Conservation (phyloP, 495 filamentous ascomycete species). For the Darksidea phi region DNA sequence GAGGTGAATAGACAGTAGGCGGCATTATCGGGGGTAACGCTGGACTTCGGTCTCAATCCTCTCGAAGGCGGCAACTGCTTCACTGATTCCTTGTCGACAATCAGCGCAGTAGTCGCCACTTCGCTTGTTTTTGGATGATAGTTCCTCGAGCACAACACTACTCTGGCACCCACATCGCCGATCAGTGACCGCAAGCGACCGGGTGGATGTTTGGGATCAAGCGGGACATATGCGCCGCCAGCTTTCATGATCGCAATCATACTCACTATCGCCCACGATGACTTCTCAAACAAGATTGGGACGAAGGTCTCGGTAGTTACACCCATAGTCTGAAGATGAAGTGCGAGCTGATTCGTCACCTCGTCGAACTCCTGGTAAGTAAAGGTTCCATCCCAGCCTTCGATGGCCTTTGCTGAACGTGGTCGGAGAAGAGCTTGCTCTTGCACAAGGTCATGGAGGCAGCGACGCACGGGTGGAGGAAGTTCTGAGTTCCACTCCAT, state of each 20-base stretch:
- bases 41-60: slow-evolving; percentile 15
- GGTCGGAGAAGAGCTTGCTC: slow-evolving; percentile 46
- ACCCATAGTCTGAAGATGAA: slow-evolving; percentile 27
- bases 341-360: slow-evolving; percentile 49
- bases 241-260: slow-evolving; percentile 50
- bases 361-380: slow-evolving; percentile 54
- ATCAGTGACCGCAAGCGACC: slow-evolving; percentile 28
- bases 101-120: slow-evolving; percentile 8
- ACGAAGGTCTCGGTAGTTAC: slow-evolving; percentile 39
- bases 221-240: slow-evolving; percentile 48
- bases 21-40: slow-evolving; percentile 24
- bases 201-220: slow-evolving; percentile 45
- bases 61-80: not conserved
- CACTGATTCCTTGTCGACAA: slow-evolving; percentile 12
- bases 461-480: slow-evolving; percentile 43
- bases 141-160: slow-evolving; percentile 46
- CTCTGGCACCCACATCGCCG: slow-evolving; percentile 43
- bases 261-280: slow-evolving; percentile 47
- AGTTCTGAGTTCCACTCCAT: slow-evolving; percentile 49
- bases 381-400: slow-evolving; percentile 52
- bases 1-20: slow-evolving; percentile 35
- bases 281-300: slow-evolving; percentile 50
- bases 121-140: slow-evolving; percentile 15
- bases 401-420: slow-evolving; percentile 45
- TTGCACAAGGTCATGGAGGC: slow-evolving; percentile 48